Conservation (phyloP, 2,329 filamentous ascomycete genomes). For the Trichoderma sp. region DNA sequence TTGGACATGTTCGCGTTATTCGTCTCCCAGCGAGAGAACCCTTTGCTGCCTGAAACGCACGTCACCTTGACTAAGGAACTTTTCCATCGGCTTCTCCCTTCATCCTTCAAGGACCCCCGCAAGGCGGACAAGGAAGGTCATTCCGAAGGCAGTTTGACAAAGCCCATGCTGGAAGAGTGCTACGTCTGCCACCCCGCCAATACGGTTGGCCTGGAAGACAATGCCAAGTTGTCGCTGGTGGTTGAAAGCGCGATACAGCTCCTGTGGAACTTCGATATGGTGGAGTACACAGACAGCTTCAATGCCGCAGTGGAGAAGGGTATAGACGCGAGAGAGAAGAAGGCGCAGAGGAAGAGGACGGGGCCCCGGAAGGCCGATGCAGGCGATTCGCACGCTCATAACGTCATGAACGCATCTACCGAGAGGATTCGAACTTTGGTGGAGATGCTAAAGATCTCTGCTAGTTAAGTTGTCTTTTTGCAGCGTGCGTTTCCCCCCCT, state of each 20-base stretch:
- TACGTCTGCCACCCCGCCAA: conserved; percentile 67
- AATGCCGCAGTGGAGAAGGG: conserved; percentile 44
- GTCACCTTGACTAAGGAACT: conserved; percentile 47
- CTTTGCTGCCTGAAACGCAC: conserved; percentile 39
- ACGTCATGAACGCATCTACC: conserved; percentile 45
- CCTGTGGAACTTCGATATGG: conserved; percentile 39
- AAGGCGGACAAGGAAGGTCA: conserved; percentile 39
- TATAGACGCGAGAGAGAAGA: conserved; percentile 48
- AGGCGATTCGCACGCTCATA: conserved; percentile 42
- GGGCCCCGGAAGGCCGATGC: conserved; percentile 35
- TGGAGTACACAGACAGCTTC: conserved; percentile 39
- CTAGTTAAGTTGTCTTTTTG: conserved; percentile 17
- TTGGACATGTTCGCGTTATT: conserved; percentile 58
- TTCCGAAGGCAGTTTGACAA: conserved; percentile 40
- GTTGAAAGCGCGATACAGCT: conserved; percentile 64
- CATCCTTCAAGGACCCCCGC: conserved; percentile 41
- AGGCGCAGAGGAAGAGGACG: conserved; percentile 43
- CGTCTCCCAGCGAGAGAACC: conserved; percentile 38
- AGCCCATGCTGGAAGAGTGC: conserved; percentile 51
- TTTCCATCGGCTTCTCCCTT: conserved; percentile 45
- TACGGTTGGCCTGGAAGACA: conserved; percentile 60
- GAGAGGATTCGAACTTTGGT: conserved; percentile 43
- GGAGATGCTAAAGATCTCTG: conserved; percentile 33
- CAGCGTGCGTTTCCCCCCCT: neutral
- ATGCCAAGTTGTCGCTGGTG: conserved; percentile 68